Evolutionary conservation across 2,329 filamentous ascomycete genomes (phyloP), one percentile per base, ranked within the genome.

Genomic region (Aspergillus floridensis): DNA sequence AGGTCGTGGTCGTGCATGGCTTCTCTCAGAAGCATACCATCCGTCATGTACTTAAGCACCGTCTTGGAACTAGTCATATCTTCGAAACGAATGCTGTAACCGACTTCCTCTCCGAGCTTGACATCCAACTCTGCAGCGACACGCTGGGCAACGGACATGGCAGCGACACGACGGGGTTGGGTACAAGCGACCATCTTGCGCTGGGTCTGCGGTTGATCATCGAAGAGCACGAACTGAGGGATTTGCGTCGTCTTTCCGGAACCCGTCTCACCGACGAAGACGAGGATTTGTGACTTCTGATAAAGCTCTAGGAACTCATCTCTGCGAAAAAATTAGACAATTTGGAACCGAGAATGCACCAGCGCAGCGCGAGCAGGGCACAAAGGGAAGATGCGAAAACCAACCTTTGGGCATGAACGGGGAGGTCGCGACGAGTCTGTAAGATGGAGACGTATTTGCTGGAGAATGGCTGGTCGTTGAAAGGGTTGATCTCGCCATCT

Each of bases 201-300:
- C 67, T 88, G 87, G 63, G 87, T 81, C 70, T 98, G 91, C 26
- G 95, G 93, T 32, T 97, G 84, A 77, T 99, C 95, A 79, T 99
- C 95, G 82, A 90, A 98, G 46, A 99, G 86, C 66, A 99, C 93
- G 76, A 97, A 99, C 76, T 99, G 95, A 2, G 95, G 95, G 62
- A 99, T 98, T 81, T 99, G 95, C 0, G 95, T 99, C 4, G 95
- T 99, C 82, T 99, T 99, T 80, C 95, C 95, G 66, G 95, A 99
- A 86, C 96, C 95, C 8, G 95, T 99, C 82, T 99, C 95, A 81
- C 95, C 95, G 65, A 99, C 95, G 72, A 99, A 97, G 70, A 99
- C 95, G 62, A 99, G 87, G 67, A 99, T 97, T 79, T 99, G 95
- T 24, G 88, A 91, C 70, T 89, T 87, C 70, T 99, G 96, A 79